phyloP scores from a whole-genome alignment of 2,329 filamentous ascomycete species.

The Xylaria sp. region DNA sequence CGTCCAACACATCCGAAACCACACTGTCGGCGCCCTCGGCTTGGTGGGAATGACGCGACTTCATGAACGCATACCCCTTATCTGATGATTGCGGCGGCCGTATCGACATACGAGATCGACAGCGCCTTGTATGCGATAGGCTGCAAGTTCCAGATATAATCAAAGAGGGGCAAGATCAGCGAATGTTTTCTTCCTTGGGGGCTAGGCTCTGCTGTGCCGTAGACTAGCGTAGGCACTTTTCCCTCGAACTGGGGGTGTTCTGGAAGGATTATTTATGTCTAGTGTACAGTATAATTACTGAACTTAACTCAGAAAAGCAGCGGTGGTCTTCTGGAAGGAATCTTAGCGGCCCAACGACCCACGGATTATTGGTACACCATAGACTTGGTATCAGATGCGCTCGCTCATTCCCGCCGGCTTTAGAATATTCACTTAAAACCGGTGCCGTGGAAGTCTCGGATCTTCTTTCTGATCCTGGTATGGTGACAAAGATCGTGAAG shows the following conservation, averaged over 20 bases:
- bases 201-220: slow-evolving; percentile 26
- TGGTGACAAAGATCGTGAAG: neutral
- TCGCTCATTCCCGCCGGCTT: neutral
- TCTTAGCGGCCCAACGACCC: slow-evolving; percentile 8
- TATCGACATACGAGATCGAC: slow-evolving; percentile 29
- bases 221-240: slow-evolving; percentile 16
- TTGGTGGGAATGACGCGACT: slow-evolving; percentile 8
- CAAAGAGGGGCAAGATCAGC: slow-evolving; percentile 26
- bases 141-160: slow-evolving; percentile 2
- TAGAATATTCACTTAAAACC: neutral
- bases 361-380: neutral
- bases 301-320: neutral
- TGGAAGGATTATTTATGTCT: slow-evolving; percentile 12
- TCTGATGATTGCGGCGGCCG: slow-evolving; percentile 4
- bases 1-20: slow-evolving; percentile 16
- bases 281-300: neutral
- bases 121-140: slow-evolving; percentile 2
- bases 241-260: neutral
- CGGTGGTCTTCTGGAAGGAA: slow-evolving; percentile 21
- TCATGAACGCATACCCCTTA: slow-evolving; percentile 18
- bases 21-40: slow-evolving; percentile 1
- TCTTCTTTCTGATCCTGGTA: neutral
- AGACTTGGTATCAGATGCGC: neutral
- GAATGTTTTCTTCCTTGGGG: slow-evolving; percentile 13
- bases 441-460: slow-evolving; percentile 8